Evolutionary conservation across 805 yeast species (phyloP), one percentile per base, ranked within the genome.

Genomic region (Kregervanrija pseudodelftensis): DNA sequence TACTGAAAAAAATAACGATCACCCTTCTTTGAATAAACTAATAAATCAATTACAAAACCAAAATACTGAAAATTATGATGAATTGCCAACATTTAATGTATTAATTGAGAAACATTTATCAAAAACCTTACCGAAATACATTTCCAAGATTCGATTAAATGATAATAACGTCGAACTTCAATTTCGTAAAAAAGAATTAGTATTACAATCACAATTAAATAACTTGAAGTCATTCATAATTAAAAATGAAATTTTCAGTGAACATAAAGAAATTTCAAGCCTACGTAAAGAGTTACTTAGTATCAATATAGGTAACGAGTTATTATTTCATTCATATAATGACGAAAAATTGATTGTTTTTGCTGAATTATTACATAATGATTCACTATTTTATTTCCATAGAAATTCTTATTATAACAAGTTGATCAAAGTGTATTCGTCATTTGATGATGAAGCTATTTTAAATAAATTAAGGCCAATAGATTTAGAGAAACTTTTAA

Each of bases 401-500:
- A 33, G 37, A 17, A n/a, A 12, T 5, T 22, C 36, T 1, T 42
- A 44, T 31, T 47, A 39, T 14, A 28, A 44, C 11, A 34, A 45
- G 13, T 30, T 50, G 9, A 16, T 38, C 10, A 35, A 31, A 15
- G 4, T 43, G n/a, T 49, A 47, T 39, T 30, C 11, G 5, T 10
- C 28, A 10, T 5, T 44, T 4, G 30, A 42, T 9, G 39, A 39
- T n/a, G 42, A 46, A 15, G 44, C 43, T 8, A 17, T 45, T 11
- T 42, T 40, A 33, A 22, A n/a, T 7, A 46, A 39, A n/a, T 17
- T 46, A 7, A 28, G 49, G n/a, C 49, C 49, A 5, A 38, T 31
- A n/a, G 53, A 50, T 17, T 16, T 50, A 1, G 53, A 47, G 1
- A 37, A 35, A 13, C 30, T 50, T 10, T 22, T 47, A 2, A 45